phyloP scores from a whole-genome alignment of 768 basidiomycete genomes.

The Boletus pseudo-olivaceus region DNA sequence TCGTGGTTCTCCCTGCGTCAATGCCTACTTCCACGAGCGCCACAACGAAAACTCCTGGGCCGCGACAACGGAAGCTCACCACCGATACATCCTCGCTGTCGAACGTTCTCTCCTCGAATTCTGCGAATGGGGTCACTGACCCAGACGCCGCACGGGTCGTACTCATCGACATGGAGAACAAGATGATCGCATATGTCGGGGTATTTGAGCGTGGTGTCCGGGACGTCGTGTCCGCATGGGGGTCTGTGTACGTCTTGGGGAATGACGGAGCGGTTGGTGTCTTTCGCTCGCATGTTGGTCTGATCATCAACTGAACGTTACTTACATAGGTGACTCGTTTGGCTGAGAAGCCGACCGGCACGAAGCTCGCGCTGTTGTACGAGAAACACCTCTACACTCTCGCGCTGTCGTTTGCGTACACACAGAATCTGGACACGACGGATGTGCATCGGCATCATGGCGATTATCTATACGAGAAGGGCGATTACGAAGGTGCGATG shows the following conservation, averaged over 20 bases:
- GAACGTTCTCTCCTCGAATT: constrained; percentile 16
- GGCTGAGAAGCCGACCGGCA: constrained; percentile 74
- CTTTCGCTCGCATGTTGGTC: neutral
- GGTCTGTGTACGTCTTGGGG: constrained; percentile 71
- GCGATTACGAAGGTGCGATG: constrained; percentile 93
- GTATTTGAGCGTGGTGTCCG: constrained; percentile 81
- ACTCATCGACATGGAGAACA: constrained; percentile 89
- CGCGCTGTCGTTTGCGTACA: constrained; percentile 80
- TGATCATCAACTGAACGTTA: neutral
- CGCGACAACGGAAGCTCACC: constrained; percentile 25
- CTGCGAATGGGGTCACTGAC: constrained; percentile 40
- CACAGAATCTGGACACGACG: constrained; percentile 76
- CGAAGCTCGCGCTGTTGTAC: constrained; percentile 86
- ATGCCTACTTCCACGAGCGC: constrained; percentile 53
- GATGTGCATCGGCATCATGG: constrained; percentile 91
- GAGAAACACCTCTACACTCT: constrained; percentile 72
- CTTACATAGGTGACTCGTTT: constrained; percentile 55
- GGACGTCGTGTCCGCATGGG: constrained; percentile 80
- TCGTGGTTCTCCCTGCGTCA: constrained; percentile 87
- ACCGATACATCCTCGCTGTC: constrained; percentile 9
- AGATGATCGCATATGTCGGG: constrained; percentile 80
- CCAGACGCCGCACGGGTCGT: constrained; percentile 75
- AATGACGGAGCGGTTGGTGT: constrained; percentile 69
- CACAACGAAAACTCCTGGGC: constrained; percentile 49
- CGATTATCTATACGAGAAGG: constrained; percentile 86